A percentile compares a stretch with the other conserved stretches of the same genome.
phyloP scores from a whole-genome alignment of 805 yeast genomes.

The Barnettozyma siamensis region DNA sequence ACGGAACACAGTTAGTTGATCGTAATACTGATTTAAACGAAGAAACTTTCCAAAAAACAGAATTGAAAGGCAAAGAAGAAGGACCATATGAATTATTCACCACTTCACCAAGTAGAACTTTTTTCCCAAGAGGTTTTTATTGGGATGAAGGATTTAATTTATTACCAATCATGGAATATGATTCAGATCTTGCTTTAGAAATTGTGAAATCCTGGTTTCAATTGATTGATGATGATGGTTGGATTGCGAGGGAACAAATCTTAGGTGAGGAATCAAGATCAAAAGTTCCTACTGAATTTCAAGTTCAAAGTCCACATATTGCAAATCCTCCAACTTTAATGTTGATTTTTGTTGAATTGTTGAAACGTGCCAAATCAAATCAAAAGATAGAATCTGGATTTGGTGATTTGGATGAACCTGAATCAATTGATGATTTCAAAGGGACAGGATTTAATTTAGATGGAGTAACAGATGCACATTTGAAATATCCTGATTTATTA shows the following conservation, averaged over 20 bases:
- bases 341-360: slow-evolving; percentile 57
- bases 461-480: slow-evolving; percentile 45
- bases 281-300: slow-evolving; percentile 80
- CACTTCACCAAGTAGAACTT: slow-evolving; percentile 86
- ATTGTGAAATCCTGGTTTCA: slow-evolving; percentile 84
- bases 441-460: slow-evolving; percentile 18
- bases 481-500: slow-evolving; percentile 54
- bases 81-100: slow-evolving; percentile 77
- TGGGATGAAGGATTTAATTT: slow-evolving; percentile 99
- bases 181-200: slow-evolving; percentile 74
- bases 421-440: slow-evolving; percentile 19
- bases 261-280: slow-evolving; percentile 87
- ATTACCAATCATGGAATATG: slow-evolving; percentile 75
- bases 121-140: slow-evolving; percentile 93
- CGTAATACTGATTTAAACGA: slow-evolving; percentile 62
- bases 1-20: slow-evolving; percentile 82
- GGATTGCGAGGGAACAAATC: slow-evolving; percentile 96
- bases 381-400: slow-evolving; percentile 10
- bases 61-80: slow-evolving; percentile 49
- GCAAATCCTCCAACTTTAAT: slow-evolving; percentile 96
- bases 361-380: slow-evolving; percentile 37
- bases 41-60: slow-evolving; percentile 53
- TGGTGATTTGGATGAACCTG: slow-evolving; percentile 25
- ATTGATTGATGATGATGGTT: slow-evolving; percentile 82
- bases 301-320: slow-evolving; percentile 78